phyloP scores from a whole-genome alignment of 73 alveolate genomes.

The Paraurostyla sp. region DNA sequence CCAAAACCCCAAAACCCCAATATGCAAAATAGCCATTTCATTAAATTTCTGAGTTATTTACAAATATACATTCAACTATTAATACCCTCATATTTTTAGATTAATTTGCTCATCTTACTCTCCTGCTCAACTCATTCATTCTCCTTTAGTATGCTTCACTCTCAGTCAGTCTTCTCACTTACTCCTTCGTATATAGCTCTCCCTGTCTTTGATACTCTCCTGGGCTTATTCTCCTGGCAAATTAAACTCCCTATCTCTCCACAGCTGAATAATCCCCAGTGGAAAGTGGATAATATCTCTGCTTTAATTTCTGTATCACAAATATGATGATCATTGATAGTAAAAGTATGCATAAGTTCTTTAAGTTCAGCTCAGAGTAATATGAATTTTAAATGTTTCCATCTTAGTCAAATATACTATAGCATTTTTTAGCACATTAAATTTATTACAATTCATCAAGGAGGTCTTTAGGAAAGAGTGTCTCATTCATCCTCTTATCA shows the following conservation, averaged over 20 bases:
- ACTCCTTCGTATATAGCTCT: background rate
- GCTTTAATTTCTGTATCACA: no score
- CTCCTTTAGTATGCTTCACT: background rate
- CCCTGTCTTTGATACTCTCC: background rate
- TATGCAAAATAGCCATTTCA: no score
- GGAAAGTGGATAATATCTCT: background rate
- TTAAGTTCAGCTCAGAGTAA: background rate
- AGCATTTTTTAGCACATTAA: background rate
- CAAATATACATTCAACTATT: no score
- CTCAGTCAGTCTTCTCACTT: background rate
- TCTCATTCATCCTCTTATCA: no score
- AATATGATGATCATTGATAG: background rate
- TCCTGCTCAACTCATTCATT: no score
- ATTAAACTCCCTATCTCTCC: background rate
- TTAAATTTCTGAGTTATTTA: no score
- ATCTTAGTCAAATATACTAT: background rate
- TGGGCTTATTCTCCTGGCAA: background rate
- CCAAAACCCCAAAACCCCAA: no score
- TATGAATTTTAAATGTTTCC: background rate
- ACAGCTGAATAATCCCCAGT: constrained; percentile 6
- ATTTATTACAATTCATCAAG: no score
- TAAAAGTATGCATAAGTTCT: background rate
- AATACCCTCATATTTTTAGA: no score
- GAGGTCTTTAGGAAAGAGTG: no score
- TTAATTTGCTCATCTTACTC: no score